phyloP scores from a whole-genome alignment of 192 early-diverging fungal genomes.

The Coemansia sp. region DNA sequence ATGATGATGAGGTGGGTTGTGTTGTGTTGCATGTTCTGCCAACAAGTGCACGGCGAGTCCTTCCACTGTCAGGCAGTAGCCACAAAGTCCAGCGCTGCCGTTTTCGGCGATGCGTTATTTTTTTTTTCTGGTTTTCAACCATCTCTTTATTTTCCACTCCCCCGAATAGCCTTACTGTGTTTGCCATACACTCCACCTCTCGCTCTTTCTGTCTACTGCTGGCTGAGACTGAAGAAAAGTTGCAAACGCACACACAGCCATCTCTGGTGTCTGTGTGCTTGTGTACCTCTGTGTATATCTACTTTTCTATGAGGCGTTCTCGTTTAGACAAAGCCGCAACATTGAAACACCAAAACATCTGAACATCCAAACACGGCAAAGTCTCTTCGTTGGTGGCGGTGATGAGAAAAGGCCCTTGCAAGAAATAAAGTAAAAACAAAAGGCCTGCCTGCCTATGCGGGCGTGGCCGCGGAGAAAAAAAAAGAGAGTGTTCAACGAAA shows the following conservation, averaged over 20 bases:
- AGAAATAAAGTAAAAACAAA: not conserved
- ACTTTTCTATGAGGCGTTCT: not conserved
- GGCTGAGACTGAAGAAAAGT: not conserved
- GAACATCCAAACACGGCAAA: too few species aligned
- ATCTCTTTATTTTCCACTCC: not conserved
- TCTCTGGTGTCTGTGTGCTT: too few species aligned
- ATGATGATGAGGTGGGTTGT: not conserved
- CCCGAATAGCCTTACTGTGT: not conserved
- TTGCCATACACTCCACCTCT: constrained; percentile 4
- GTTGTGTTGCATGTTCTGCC: not conserved
- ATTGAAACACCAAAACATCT: not conserved
- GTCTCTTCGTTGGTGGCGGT: too few species aligned
- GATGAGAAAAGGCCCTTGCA: too few species aligned
- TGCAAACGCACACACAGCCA: not conserved
- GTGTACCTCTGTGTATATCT: too few species aligned
- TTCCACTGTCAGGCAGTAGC: too few species aligned
- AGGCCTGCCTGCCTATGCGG: not conserved
- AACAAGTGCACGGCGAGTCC: not conserved
- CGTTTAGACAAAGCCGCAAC: not conserved
- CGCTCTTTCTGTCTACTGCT: not conserved
- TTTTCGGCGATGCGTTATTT: not conserved
- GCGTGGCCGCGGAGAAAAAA: too few species aligned
- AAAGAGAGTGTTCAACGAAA: not conserved
- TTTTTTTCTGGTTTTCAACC: not conserved
- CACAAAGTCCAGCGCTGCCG: not conserved